Conservation (phyloP, 768 basidiomycete species). For the Lentinus brumalis region DNA sequence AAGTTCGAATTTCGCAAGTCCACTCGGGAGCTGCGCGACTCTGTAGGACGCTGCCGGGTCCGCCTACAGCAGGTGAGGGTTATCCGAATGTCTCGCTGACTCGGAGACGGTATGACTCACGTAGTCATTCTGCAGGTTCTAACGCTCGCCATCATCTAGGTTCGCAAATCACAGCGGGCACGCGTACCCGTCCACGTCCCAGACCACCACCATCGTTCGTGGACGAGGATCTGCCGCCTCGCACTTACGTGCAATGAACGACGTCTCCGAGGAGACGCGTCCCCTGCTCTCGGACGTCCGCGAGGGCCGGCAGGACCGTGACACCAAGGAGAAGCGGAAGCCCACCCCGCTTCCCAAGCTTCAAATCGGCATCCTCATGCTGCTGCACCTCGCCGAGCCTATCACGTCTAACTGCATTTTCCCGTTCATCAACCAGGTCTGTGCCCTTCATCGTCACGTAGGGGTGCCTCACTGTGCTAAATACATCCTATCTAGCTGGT, state of each 20-base stretch:
- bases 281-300: slow-evolving; percentile 1
- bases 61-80: no score
- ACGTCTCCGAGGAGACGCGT: neutral
- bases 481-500: slow-evolving; percentile 36
- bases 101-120: no score
- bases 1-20: no score
- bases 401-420: slow-evolving; percentile 47
- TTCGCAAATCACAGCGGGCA: no score
- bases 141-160: no score
- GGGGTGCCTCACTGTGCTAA: no score
- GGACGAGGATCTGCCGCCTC: neutral
- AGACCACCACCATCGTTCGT: neutral
- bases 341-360: slow-evolving; percentile 45
- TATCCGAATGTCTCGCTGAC: no score
- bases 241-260: neutral
- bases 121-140: no score
- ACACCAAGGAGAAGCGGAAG: neutral
- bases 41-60: no score
- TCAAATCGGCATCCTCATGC: slow-evolving; percentile 47
- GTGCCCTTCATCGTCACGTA: neutral
- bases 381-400: slow-evolving; percentile 49
- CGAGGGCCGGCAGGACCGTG: neutral
- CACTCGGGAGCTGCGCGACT: no score
- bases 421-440: slow-evolving; percentile 53
- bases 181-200: neutral